Evolutionary conservation across 225 moss, liverwort and hornwort genomes (phyloP), one percentile per base, ranked within the genome.

Genomic region (Bryoerythrophyllum caledonicum): DNA sequence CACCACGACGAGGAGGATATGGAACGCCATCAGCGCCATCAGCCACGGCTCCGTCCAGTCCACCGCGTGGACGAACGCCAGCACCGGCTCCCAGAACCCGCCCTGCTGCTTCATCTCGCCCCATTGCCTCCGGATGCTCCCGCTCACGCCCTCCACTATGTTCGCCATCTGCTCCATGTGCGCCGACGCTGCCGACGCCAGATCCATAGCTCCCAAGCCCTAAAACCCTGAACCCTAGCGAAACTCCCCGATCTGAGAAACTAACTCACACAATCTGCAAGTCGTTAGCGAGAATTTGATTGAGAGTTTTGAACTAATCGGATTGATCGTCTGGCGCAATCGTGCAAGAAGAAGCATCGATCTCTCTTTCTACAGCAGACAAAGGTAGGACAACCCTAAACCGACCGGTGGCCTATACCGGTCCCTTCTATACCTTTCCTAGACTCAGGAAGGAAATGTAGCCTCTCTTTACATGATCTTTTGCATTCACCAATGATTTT

Each of bases 1-100:
- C 70, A 84, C 60, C 70, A 66, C 48, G 27, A 91, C 26, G 30
- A 89, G 46, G 10, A 73, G 27, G 4, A 84, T 30, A 61, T 93
- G 93, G 77, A 86, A 81, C 62, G 80, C 78, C 80, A 93, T 76
- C 32, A 91, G 80, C 25, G 68, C 89, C 23, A 93, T 82, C 82
- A 93, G 69, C 93, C 93, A 93, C 15, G 93, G 93, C 77, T 93
- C 93, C 82, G 93, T 91, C 93, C 93, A 93, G 69, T 93, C 89
- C 43, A 93, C 93, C 12, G 93, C 90, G 48, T 81, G 90, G 51
- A 85, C 80, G 21, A 93, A 93, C 0, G 82, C 82, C 43, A 89
- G 54, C 38, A 90, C 55, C 0, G 89, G 82, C 58, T 91, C 89
- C 66, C 77, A 65, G 28, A 91, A 59, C 19, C 85, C 85, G 13